Base-by-base conservation (phyloP, 768 basidiomycete species). In the Tricholoma terreum region DNA sequence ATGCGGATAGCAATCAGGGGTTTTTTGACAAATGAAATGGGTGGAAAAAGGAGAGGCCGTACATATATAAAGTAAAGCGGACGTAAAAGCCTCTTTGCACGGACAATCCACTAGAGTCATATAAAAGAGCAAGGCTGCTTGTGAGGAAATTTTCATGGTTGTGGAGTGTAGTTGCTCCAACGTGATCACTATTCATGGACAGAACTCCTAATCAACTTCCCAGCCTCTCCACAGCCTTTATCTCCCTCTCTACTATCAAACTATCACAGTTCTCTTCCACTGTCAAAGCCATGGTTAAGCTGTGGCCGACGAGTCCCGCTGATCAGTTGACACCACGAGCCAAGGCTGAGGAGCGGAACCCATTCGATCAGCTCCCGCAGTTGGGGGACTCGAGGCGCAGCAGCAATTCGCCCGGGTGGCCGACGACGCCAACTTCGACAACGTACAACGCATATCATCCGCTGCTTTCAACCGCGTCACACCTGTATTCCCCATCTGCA, bases 281-380 rank as follows among this genome's bases (percentile, higher is more conserved):
- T 31, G 50, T 58, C 7, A 69, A 67, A 60, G 68, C 71, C 54
- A 88, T 90, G 84, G 76, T 90, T 62, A 86, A 84, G 67, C 75
- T 90, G 59, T 88, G 90, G 90, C 81, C 85, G 15, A 67, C 77
- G 10, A 66, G 64, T 33, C 69, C 77, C 46, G 69, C 71, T 45
- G 85, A 85, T 64, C 84, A 84, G 65, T 75, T 81, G 52, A 92
- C 88, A 0, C 87, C 89, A 35, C 79, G 78, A 54, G 78, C 80
- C 75, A 72, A 76, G 58, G 66, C 62, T 24, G 67, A 67, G 34
- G 73, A 76, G 53, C 69, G 65, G 58, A 87, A 90, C 66, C 89
- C 88, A 3, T 90, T 90, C 66, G 87, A 90, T 68, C 42, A 59
- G 49, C 62, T 51, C n/a, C 61, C 56, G 33, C 50, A 45, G 27